Conservation (phyloP, 148 eudicot genomes). For the Diospyros kaki region DNA sequence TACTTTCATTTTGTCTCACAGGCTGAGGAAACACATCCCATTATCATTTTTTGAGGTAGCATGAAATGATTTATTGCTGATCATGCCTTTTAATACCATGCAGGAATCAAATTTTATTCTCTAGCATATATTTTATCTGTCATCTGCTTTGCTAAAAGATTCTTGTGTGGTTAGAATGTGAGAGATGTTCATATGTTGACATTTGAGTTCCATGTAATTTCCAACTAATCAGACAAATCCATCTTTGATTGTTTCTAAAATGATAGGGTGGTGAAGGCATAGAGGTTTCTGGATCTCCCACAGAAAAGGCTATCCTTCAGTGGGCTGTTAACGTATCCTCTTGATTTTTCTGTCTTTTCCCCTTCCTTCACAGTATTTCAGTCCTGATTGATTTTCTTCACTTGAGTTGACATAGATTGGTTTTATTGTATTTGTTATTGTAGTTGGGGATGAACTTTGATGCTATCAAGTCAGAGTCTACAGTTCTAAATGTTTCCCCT, state of each 20-base stretch:
- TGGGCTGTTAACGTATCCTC: constrained; percentile 76
- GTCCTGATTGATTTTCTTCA: not conserved
- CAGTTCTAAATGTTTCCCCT: constrained; percentile 68
- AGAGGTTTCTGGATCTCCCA: constrained; percentile 92
- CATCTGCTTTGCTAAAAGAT: not conserved
- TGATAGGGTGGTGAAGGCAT: constrained; percentile 48
- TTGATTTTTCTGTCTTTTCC: not conserved
- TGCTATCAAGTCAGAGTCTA: constrained; percentile 58
- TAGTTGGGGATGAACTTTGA: constrained; percentile 92
- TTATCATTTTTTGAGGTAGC: not conserved
- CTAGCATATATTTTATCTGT: not conserved
- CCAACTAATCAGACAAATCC: not conserved
- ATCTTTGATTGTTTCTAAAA: not conserved
- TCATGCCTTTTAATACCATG: not conserved
- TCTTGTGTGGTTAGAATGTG: not conserved
- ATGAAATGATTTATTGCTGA: not conserved
- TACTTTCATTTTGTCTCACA: not conserved
- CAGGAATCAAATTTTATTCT: not conserved
- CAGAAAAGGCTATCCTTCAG: constrained; percentile 80
- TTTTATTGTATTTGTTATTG: not conserved
- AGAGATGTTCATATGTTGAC: not conserved
- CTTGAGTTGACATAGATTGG: constrained; percentile 4
- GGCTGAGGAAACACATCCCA: not conserved
- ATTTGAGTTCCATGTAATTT: constrained; percentile 10
- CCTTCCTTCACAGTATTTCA: not conserved